These are phyloP conservation scores for Nicotiana otophora DNA, from an alignment of 257 asterid species.

Conservation along the genomic window DNA sequence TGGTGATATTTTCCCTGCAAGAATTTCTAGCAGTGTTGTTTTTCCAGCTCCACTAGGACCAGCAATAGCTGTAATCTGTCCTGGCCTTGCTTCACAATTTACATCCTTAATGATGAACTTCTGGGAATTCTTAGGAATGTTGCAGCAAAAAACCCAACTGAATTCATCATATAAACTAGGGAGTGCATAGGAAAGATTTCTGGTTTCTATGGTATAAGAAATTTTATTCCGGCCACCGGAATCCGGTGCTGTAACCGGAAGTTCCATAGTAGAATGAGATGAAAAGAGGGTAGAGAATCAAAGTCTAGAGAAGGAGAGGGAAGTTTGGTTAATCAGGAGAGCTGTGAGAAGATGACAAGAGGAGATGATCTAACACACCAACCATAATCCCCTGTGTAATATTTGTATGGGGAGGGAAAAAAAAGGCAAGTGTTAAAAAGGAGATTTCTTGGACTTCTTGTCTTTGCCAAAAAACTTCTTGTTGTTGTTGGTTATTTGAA, in stretches of 20 bases:
- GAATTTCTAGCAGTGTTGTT: constrained; percentile 67
- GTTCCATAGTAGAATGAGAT: constrained; percentile 43
- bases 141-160: constrained; percentile 18
- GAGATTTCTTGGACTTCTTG: neutral
- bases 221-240: constrained; percentile 15
- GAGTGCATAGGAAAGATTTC: constrained; percentile 42
- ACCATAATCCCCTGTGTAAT: constrained; percentile 29
- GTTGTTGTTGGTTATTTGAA: constrained; percentile 27
- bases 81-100: constrained; percentile 55
- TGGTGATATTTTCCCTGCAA: constrained; percentile 55
- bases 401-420: constrained; percentile 28
- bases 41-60: constrained; percentile 97
- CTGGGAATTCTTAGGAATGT: constrained; percentile 17
- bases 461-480: neutral
- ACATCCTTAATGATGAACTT: constrained; percentile 53
- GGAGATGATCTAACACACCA: constrained; percentile 76
- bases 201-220: constrained; percentile 46
- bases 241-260: constrained; percentile 38
- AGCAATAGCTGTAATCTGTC: constrained; percentile 77
- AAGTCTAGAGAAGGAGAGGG: constrained; percentile 13
- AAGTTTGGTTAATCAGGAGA: constrained; percentile 4
- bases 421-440: neutral
- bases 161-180: constrained; percentile 20
- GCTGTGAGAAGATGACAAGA: constrained; percentile 9
- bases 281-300: constrained; percentile 12